Base-by-base conservation (phyloP, 352 stramenopile genomes). In the Globisporangium nunn region DNA sequence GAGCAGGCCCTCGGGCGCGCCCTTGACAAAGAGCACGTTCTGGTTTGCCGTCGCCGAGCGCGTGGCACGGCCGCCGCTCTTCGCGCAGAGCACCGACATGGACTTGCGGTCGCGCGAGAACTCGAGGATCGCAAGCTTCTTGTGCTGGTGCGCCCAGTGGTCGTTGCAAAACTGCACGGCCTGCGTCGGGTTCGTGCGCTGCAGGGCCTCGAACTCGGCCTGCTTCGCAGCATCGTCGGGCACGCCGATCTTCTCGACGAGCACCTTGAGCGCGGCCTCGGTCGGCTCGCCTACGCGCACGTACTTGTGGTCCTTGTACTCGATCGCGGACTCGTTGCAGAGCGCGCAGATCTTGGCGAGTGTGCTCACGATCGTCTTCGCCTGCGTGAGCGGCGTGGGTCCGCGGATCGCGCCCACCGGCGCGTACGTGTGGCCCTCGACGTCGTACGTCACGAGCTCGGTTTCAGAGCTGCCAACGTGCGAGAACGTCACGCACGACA, bases 11-110 rank as follows among this genome's bases (percentile, higher is more conserved):
- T 99, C 98, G 1, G 97, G 95, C 15, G 97, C 97, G 51, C 98
- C 98, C 81, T 99, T 99, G 14, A 99, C 96, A 41, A 99, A 91
- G 17, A 99, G 73, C 49, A 98, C 67, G 71, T 99, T 98, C 58
- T 87, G 78, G 56, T 79, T 77, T 10, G 78, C 71, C 0, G 74
- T 64, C 6, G 75, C 68, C 53, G 84, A 91, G 46, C 83, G 81
- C 14, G 79, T 91, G 17, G 81, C 61, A 31, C 77, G 79, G 35
- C 71, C 64, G 12, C 55, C 61, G 31, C 65, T 53, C 74, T 87
- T 89, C 11, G 81, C 54, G 68, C 78, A 96, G 11, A 99, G 68
- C 47, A 98, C 93, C 53, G 90, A 98, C 96, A 99, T 99, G 37
- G 87, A 98, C 80, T 99, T 99, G 50, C 96, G 88, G 70, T 98